Conservation (phyloP, 108 stramenopile species). For the Cyclotella sp. region DNA sequence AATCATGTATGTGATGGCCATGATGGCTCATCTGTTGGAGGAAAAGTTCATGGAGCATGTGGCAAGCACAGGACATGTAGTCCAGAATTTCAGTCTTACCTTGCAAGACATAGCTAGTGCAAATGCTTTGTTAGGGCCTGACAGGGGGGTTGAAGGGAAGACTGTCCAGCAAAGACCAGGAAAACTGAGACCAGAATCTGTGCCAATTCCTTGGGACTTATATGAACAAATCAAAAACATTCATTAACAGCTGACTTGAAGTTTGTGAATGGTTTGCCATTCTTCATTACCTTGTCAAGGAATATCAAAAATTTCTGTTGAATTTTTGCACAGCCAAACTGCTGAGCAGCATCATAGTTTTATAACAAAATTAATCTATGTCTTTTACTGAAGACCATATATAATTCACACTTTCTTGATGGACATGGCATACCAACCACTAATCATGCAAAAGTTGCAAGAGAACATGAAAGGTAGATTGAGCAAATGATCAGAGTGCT, state of each 20-base stretch:
- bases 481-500: background rate
- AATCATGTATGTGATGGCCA: background rate
- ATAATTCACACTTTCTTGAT: background rate
- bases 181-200: background rate
- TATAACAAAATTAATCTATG: no score
- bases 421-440: constrained; percentile 21
- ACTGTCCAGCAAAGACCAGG: background rate
- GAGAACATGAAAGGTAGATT: constrained; percentile 18
- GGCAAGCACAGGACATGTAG: background rate
- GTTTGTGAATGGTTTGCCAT: constrained; percentile 20
- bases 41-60: background rate
- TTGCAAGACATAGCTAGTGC: background rate
- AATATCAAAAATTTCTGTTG: no score
- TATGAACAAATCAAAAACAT: background rate
- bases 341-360: no score
- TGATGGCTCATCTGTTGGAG: background rate
- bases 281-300: background rate
- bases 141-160: background rate
- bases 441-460: constrained; percentile 23
- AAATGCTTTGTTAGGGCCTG: background rate
- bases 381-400: constrained; percentile 24
- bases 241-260: constrained; percentile 6
- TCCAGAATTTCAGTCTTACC: background rate
- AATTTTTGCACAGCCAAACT: background rate
- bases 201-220: background rate